Evolutionary conservation across 345 rosid genomes (phyloP).

Genomic region (Lenwebbia sp.): DNA sequence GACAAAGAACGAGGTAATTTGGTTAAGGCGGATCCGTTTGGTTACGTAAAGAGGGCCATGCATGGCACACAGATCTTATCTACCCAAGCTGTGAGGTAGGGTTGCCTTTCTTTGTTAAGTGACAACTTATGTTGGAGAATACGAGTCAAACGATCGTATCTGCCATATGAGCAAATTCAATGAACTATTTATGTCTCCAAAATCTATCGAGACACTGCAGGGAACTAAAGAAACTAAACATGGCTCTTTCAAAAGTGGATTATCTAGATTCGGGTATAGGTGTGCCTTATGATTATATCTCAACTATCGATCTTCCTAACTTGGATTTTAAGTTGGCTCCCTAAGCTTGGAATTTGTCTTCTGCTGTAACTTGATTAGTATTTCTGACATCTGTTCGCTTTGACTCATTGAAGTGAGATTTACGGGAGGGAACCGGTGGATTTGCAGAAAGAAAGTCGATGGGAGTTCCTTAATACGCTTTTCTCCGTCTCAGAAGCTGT

Average conservation of each 20-base stretch:
- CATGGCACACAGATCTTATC: slow-evolving; percentile 86
- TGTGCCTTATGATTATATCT: background rate
- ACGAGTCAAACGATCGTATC: background rate
- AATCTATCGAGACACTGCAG: background rate
- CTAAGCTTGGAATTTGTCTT: background rate
- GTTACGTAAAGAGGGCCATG: slow-evolving; percentile 90
- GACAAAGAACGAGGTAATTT: slow-evolving; percentile 90
- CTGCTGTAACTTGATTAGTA: slow-evolving; percentile 10
- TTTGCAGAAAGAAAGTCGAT: slow-evolving; percentile 71
- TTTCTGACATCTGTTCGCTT: slow-evolving; percentile 26
- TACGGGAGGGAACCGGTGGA: slow-evolving; percentile 91
- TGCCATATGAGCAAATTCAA: background rate
- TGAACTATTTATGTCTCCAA: background rate
- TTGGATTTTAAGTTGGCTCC: background rate
- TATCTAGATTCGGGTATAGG: background rate
- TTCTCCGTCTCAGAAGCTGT: slow-evolving; percentile 95
- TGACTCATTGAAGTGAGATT: slow-evolving; percentile 57
- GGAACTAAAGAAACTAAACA: background rate
- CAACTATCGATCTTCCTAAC: background rate
- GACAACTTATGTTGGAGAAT: background rate
- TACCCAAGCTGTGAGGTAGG: slow-evolving; percentile 72
- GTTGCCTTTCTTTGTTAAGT: background rate
- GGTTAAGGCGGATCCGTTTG: slow-evolving; percentile 94
- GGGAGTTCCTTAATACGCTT: slow-evolving; percentile 89
- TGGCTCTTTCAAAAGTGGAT: background rate